phyloP scores from a whole-genome alignment of 495 filamentous ascomycete species.

The Parmelia sp. region DNA sequence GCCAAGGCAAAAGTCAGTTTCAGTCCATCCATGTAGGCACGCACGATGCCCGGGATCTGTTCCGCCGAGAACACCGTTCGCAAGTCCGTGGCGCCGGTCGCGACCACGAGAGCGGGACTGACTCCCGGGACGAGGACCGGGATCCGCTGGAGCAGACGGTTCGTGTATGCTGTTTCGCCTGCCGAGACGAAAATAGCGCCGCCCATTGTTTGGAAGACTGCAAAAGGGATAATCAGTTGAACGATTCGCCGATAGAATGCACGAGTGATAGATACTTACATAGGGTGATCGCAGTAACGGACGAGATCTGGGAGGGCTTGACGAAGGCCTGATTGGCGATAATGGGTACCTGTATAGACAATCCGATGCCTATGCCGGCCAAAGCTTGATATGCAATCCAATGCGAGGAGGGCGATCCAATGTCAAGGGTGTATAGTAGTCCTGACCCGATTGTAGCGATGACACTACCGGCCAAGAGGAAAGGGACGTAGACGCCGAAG shows the following conservation, averaged over 20 bases:
- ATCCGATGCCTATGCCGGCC: slow-evolving; percentile 51
- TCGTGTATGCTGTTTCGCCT: slow-evolving; percentile 44
- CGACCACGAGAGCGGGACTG: slow-evolving; percentile 36
- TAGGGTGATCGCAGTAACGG: slow-evolving; percentile 27
- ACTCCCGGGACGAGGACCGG: slow-evolving; percentile 37
- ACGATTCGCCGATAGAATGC: background rate
- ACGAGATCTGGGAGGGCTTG: slow-evolving; percentile 46
- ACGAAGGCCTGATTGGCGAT: slow-evolving; percentile 37
- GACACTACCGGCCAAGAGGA: slow-evolving; percentile 41
- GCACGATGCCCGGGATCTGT: slow-evolving; percentile 44
- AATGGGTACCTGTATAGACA: slow-evolving; percentile 38
- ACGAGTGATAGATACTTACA: slow-evolving; percentile 6
- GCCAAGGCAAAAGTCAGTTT: slow-evolving; percentile 34
- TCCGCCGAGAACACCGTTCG: slow-evolving; percentile 39
- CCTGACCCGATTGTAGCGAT: slow-evolving; percentile 50
- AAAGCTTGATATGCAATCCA: slow-evolving; percentile 60
- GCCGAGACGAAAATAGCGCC: slow-evolving; percentile 44
- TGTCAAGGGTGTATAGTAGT: slow-evolving; percentile 47
- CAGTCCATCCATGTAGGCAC: slow-evolving; percentile 54
- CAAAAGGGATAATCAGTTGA: background rate
- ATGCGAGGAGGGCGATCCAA: slow-evolving; percentile 38
- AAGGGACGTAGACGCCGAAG: slow-evolving; percentile 57
- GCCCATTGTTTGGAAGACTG: slow-evolving; percentile 42
- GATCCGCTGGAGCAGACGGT: slow-evolving; percentile 35
- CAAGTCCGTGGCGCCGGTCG: slow-evolving; percentile 48